phyloP scores from a whole-genome alignment of 164 flowering plant species.

The Warburgia ugandensis region DNA sequence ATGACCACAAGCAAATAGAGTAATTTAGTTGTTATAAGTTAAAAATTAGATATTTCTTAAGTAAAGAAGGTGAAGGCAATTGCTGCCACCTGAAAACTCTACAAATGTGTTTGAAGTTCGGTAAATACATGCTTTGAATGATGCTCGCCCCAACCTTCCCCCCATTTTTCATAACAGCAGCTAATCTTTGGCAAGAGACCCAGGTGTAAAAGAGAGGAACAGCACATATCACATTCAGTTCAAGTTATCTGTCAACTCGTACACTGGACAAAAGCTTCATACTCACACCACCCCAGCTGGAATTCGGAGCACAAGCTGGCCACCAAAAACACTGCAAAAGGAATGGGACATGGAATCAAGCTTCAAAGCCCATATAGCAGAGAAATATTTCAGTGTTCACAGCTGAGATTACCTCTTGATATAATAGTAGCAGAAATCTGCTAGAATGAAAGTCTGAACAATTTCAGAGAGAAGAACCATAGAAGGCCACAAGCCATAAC shows the following conservation, averaged over 20 bases:
- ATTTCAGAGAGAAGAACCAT: constrained; percentile 46
- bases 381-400: background rate
- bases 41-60: background rate
- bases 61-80: background rate
- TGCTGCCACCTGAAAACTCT: background rate
- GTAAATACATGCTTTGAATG: too few species aligned
- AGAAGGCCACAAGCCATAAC: constrained; percentile 45
- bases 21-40: background rate
- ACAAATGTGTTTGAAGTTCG: too few species aligned
- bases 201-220: background rate
- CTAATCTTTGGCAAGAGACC: background rate
- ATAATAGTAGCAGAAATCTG: constrained; percentile 43
- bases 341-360: background rate
- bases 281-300: constrained; percentile 47
- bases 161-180: too few species aligned
- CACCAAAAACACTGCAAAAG: constrained; percentile 35
- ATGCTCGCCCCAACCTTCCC: too few species aligned
- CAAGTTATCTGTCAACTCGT: background rate
- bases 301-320: constrained; percentile 47
- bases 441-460: constrained; percentile 39
- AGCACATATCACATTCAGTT: background rate
- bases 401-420: constrained; percentile 28
- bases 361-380: background rate
- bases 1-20: background rate
- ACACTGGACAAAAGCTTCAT: background rate